Evolutionary conservation across 208 protist genomes (phyloP), one percentile per base, ranked within the genome.

Genomic region (Trypanosoma theileri): DNA sequence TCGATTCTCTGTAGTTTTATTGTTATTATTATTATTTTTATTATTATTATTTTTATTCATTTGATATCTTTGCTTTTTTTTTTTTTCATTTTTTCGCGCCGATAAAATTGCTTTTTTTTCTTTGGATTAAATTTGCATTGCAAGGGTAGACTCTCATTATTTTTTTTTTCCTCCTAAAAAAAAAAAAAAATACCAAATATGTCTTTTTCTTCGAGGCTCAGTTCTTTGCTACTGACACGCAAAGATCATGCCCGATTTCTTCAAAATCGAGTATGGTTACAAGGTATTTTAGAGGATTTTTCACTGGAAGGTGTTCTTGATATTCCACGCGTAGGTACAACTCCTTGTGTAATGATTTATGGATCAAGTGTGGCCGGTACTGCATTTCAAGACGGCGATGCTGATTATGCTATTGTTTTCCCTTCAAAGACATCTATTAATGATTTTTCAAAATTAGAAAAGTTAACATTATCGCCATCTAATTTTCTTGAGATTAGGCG

Each of bases 361-460:
- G 89, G 89, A 9, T 95, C 89, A 16, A 69, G 69, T 65, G 72
- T 93, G 11, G 79, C 82, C 22, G 86, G 86, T 4, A 95, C 89
- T 13, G 82, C 89, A 0, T 85, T 95, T 69, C 28, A 61, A 7
- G 79, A 88, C 41, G 84, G 82, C 8, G 89, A 95, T 63, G 85
- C 81, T 28, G 89, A 95, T 58, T 95, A 84, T 64, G 62, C 77
- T 6, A 50, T 95, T 53, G 66, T 82, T 0, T 95, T 95, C 77
- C 59, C 68, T 42, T 54, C 31, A 7, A 58, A 59, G 22, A n/a
- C 13, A 8, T 19, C 28, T 3, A 1, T 35, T 41, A 13, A 53
- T 10, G 42, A 72, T 31, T 42, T n/a, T 17, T 31, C 14, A 22
- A 55, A 48, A 13, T n/a, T 28, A 60, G 40, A 60, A 50, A 61